Base-by-base conservation (phyloP, 2,329 filamentous ascomycete genomes). In the Sporothrix luriei region DNA sequence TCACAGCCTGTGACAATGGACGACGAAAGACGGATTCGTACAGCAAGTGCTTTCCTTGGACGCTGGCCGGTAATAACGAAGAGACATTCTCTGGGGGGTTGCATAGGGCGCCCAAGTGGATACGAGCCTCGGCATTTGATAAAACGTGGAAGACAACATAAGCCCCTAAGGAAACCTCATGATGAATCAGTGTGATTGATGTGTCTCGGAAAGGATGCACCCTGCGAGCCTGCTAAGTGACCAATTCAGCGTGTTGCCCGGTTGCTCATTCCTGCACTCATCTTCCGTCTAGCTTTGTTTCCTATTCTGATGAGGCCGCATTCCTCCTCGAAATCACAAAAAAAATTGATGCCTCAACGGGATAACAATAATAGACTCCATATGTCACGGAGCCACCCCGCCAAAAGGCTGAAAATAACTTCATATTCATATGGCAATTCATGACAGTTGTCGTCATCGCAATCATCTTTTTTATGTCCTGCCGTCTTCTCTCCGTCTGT, bases 391-490 rank as follows among this genome's bases (percentile, higher is more conserved):
- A 33, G 33, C 5, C 43, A 48, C 43, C 43, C 43, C 43, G 43
- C 54, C 38, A 59, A 43, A 52, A n/a, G 40, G 55, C 55, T 24
- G 40, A 26, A 46, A 43, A 48, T 29, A 62, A 40, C 5, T 21
- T 62, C 59, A 62, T 62, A 48, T 21, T 62, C 59, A 62, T 62
- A 48, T 29, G 59, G 59, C 40, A 62, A 62, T 48, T 48, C 38
- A 59, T 21, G 14, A 62, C 26, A 29, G 59, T 13, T 62, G 59
- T 62, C 59, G 59, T 48, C 59, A 48, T 62, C 59, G 24, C 29
- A 43, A 61, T 29, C 7, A 10, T 62, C 13, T 48, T 26, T 46
- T 6, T 40, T 62, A 40, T 62, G 13, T 29, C 29, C 59, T 62
- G 21, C 24, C 21, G n/a, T 29, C 1, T 46, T 19, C 24, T 26